Base-by-base conservation (phyloP, 2,329 filamentous ascomycete species). In the Cladophialophora chaetospira region DNA sequence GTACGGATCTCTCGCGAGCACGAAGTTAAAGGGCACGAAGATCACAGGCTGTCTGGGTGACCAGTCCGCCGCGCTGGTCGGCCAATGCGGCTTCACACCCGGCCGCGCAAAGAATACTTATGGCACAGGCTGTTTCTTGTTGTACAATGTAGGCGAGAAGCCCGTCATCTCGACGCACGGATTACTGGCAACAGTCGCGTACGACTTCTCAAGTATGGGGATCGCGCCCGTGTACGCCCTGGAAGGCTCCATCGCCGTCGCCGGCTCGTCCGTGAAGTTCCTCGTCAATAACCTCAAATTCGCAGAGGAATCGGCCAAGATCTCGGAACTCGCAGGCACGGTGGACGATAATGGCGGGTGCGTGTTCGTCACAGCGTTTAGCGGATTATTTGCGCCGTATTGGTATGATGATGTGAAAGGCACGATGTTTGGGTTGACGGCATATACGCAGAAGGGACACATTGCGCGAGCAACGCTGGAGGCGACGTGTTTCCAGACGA, bases 391-490 rank as follows among this genome's bases (percentile, higher is more conserved):
- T 68, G 89, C 89, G 1, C 89, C 89, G 0, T 92, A 92, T 71
- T 93, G 89, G 89, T 89, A 91, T 56, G 88, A 91, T 68, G 88
- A 91, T 70, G 88, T 88, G 35, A 87, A 89, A 69, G 89, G 89
- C 46, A 92, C 88, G 3, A 81, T 90, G 79, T 82, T 89, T 65
- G 88, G 88, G 40, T 83, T 91, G 55, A 91, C 88, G 0, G 85
- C 89, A 65, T 85, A 89, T 73, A 92, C 89, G 0, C 80, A 88
- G 67, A 84, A 84, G 67, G 88, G 87, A 9, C 89, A 93, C 71
- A 88, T 93, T 65, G 88, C 88, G 36, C 84, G 89, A 55, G 89
- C 89, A 19, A 92, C 89, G 1, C 82, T 93, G 38, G 89, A 93
- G 72, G 88, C 89, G 5, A 90, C 88, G 31, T 92, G 88, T 76